phyloP scores from a whole-genome alignment of 768 basidiomycete species.

The Rhodotorula kratochvilovae region DNA sequence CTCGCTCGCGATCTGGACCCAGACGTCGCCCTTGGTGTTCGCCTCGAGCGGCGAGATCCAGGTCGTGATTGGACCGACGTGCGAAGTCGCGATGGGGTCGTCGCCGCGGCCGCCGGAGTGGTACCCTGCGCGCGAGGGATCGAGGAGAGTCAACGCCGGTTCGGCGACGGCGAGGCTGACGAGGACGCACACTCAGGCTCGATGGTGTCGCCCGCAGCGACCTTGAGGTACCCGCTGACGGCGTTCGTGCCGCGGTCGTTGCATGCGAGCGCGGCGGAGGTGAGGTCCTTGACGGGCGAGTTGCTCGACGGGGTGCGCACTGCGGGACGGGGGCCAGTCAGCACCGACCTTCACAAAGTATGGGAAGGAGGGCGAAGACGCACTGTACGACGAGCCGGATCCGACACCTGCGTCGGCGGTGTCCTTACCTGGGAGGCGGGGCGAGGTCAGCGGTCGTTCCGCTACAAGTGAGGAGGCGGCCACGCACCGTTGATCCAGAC shows the following conservation, averaged over 20 bases:
- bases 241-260: conserved; percentile 3
- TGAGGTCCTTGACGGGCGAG: conserved; percentile 3
- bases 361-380: too few species aligned
- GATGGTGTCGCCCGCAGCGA: conserved; percentile 8
- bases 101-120: conserved; percentile 1
- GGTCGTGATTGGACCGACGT: conserved; percentile 3
- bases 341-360: too few species aligned
- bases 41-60: conserved; percentile 7
- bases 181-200: conserved; percentile 6
- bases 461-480: too few species aligned
- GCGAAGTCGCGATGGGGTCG: conserved; percentile 8
- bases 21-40: neutral
- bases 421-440: conserved; percentile 8
- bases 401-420: neutral
- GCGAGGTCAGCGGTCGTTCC: too few species aligned
- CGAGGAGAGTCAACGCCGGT: too few species aligned
- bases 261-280: neutral
- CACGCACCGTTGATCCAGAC: conserved; percentile 9
- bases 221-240: neutral
- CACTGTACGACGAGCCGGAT: too few species aligned
- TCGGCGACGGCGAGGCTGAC: neutral
- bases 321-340: too few species aligned
- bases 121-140: too few species aligned
- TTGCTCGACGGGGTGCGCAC: conserved; percentile 3
- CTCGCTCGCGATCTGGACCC: conserved; percentile 17